Base-by-base conservation (phyloP, 768 basidiomycete species). In the Sarcomyxa edulis region DNA sequence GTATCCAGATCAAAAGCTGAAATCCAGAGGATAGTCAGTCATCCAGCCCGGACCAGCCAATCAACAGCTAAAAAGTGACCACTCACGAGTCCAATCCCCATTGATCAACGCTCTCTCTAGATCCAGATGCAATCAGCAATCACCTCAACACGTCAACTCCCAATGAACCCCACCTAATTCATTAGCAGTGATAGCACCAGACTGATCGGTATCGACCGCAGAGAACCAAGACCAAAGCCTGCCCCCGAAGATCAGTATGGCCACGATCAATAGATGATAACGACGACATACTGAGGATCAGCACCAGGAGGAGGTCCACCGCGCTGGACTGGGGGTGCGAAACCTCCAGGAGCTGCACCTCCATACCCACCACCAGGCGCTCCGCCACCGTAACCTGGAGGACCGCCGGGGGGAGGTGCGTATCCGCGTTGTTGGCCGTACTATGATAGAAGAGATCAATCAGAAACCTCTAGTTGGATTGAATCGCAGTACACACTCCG, bases 1-100 rank as follows among this genome's bases (percentile, higher is more conserved):
- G 89, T 91, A 51, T 90, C 89, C 39, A 86, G 63, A 61, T 90
- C 88, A 51, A 91, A 91, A 5, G 81, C 86, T 87, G 38, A 32
- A 22, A 26, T 38, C 9, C 11, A 14, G 22, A 32, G 6, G 12
- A 16, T 19, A 20, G 29, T 33, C 5, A 28, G 33, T 9, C 20
- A 24, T 9, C 22, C 11, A 18, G 16, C 31, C 11, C 14, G 18
- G 16, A 45, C 6, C 29, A 3, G 4, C 14, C 8, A 15, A 19
- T 28, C 32, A 32, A 23, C 6, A 31, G 40, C 11, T n/a, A n/a
- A n/a, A n/a, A n/a, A n/a, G n/a, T n/a, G n/a, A n/a, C n/a, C n/a
- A 68, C 87, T 58, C 47, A 89, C 87, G 76, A 48, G 72, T 73
- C 84, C 84, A 89, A 52, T 91, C 84, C 27, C 87, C 67, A 52